Evolutionary conservation across 139 green algal species (phyloP).

Genomic region (Chlamydomonas incerta): DNA sequence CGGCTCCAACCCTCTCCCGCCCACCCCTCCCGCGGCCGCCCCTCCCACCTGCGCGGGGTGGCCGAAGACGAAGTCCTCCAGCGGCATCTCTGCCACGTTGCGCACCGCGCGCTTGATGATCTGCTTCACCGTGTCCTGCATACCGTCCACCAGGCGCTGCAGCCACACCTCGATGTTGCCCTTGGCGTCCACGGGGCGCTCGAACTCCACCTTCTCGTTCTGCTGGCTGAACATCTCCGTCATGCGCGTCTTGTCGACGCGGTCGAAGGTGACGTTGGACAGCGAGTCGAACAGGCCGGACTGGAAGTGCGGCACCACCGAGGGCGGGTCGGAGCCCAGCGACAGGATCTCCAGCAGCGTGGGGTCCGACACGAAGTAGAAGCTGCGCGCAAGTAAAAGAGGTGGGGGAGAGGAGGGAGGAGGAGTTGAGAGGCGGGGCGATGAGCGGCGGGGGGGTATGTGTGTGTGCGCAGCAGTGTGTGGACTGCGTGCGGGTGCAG

Average conservation of each 20-base stretch:
- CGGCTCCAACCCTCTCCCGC: no score
- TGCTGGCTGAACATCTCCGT: slow-evolving; percentile 93
- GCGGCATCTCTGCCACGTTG: slow-evolving; percentile 85
- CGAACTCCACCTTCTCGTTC: slow-evolving; percentile 78
- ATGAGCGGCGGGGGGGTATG: no score
- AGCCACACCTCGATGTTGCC: slow-evolving; percentile 98
- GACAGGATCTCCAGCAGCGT: slow-evolving; percentile 97
- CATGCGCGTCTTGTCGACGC: slow-evolving; percentile 90
- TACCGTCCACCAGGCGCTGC: slow-evolving; percentile 93
- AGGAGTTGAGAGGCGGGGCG: background rate
- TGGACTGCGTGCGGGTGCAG: no score
- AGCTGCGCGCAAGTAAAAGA: slow-evolving; percentile 60
- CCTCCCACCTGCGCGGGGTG: slow-evolving; percentile 79
- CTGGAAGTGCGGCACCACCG: slow-evolving; percentile 96
- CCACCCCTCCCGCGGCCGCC: background rate
- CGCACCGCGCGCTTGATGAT: slow-evolving; percentile 82
- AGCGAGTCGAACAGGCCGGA: slow-evolving; percentile 95
- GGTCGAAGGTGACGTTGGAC: slow-evolving; percentile 92
- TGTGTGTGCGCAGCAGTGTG: no score
- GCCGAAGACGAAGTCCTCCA: slow-evolving; percentile 92
- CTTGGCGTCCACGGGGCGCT: slow-evolving; percentile 76
- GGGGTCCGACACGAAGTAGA: slow-evolving; percentile 98
- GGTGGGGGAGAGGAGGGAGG: background rate
- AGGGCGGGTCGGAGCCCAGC: slow-evolving; percentile 89
- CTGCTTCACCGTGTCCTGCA: slow-evolving; percentile 90